Conservation (phyloP, 257 asterid genomes). For the Scutellaria galericulata region DNA sequence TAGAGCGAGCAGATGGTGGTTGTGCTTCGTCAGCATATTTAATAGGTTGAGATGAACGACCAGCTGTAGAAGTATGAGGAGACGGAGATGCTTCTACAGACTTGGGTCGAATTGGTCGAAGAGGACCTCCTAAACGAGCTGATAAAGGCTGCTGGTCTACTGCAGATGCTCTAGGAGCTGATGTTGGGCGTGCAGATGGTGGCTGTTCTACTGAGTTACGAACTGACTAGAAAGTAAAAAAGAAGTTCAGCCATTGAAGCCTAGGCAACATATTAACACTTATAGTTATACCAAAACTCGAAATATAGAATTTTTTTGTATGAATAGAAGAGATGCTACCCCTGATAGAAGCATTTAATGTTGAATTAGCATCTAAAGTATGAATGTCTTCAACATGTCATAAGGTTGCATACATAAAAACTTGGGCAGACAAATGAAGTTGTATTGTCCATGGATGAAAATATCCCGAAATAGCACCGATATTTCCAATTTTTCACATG, state of each 20-base stretch:
- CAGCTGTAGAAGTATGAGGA: conserved; percentile 5
- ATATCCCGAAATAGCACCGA: too few relatives aligned
- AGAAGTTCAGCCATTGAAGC: conserved; percentile 30
- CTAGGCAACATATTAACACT: conserved; percentile 7
- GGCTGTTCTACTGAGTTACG: conserved; percentile 56
- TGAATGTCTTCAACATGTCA: not conserved
- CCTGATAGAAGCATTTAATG: not conserved
- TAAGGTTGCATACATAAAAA: not conserved
- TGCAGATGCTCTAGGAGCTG: conserved; percentile 47
- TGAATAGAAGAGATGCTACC: not conserved
- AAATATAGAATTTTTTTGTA: not conserved
- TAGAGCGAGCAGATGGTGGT: conserved; percentile 53
- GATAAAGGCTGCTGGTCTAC: conserved; percentile 54
- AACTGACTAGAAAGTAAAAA: conserved; percentile 64
- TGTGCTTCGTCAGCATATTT: conserved; percentile 54
- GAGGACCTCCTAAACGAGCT: conserved; percentile 43
- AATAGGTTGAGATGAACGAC: conserved; percentile 36
- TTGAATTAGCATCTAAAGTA: not conserved
- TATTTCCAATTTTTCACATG: too few relatives aligned
- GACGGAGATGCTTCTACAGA: conserved; percentile 27
- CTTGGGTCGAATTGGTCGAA: conserved; percentile 43
- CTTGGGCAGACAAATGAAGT: not conserved
- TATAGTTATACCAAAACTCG: too few relatives aligned
- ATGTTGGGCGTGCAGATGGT: conserved; percentile 43
- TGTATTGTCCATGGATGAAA: too few relatives aligned